Conservation (phyloP, 768 basidiomycete species). For the Hygrophorus russula region DNA sequence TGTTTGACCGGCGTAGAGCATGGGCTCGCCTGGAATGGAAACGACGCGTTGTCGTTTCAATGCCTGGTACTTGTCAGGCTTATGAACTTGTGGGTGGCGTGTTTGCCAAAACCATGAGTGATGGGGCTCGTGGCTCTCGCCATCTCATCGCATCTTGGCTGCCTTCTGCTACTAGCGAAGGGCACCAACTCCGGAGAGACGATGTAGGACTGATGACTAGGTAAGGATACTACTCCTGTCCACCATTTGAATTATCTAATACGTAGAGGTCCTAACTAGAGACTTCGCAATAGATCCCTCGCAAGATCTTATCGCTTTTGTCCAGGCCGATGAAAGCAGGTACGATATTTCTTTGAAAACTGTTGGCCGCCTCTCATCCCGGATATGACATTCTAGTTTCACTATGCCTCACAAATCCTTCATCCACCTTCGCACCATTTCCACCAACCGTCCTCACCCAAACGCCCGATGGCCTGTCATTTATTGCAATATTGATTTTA, state of each 20-base stretch:
- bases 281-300: slow-evolving; percentile 61
- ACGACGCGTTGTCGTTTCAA: background rate
- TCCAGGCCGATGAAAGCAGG: slow-evolving; percentile 15
- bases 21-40: slow-evolving; percentile 17
- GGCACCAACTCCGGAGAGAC: slow-evolving; percentile 9
- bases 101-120: slow-evolving; percentile 31
- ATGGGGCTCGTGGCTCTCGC: slow-evolving; percentile 5
- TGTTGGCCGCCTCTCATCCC: background rate
- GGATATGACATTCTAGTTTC: background rate
- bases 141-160: slow-evolving; percentile 15
- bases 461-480: slow-evolving; percentile 21
- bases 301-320: slow-evolving; percentile 44
- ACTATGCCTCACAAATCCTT: slow-evolving; percentile 8
- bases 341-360: background rate
- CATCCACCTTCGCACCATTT: slow-evolving; percentile 35
- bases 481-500: slow-evolving; percentile 12
- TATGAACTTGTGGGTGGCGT: slow-evolving; percentile 55
- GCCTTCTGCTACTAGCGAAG: slow-evolving; percentile 9
- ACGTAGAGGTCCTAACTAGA: slow-evolving; percentile 20
- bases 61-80: slow-evolving; percentile 21
- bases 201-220: slow-evolving; percentile 9
- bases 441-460: slow-evolving; percentile 30
- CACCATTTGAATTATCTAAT: no score
- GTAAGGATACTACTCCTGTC: slow-evolving; percentile 22
- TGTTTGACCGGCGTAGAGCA: slow-evolving; percentile 13